Evolutionary conservation across 768 basidiomycete genomes (phyloP).

Genomic region (Candolleomyces aberdarensis): DNA sequence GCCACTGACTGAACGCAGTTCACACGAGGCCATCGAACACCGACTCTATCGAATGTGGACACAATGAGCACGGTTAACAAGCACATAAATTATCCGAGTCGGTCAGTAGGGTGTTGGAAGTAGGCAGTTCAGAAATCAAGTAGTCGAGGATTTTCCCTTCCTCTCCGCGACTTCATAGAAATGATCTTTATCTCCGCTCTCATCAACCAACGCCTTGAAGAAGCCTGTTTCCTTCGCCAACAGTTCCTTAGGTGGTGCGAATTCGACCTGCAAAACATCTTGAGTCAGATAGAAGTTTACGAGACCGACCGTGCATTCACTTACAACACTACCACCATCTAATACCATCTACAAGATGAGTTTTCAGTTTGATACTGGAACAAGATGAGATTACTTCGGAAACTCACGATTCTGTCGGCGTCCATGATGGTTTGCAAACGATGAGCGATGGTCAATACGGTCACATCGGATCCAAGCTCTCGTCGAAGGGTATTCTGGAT

Average conservation of each 20-base stretch:
- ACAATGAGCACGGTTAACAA: too few species aligned
- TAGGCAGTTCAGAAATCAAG: too few species aligned
- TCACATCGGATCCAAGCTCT: constrained; percentile 10
- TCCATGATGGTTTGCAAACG: constrained; percentile 58
- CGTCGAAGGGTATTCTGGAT: constrained; percentile 42
- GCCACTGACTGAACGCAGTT: too few species aligned
- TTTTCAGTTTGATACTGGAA: not conserved
- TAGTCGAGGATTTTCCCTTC: not conserved
- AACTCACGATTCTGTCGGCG: constrained; percentile 51
- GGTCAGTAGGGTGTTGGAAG: too few species aligned
- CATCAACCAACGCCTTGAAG: constrained; percentile 39
- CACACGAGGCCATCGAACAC: too few species aligned
- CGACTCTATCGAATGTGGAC: too few species aligned
- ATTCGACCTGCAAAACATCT: constrained; percentile 32
- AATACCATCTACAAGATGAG: constrained; percentile 40
- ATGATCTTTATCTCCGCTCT: constrained; percentile 37
- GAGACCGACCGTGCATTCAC: not conserved
- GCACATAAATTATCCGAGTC: too few species aligned
- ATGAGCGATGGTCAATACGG: constrained; percentile 4
- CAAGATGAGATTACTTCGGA: constrained; percentile 9
- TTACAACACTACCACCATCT: constrained; percentile 52
- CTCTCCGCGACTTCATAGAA: constrained; percentile 32
- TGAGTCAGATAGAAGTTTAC: not conserved
- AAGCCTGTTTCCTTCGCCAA: constrained; percentile 39
- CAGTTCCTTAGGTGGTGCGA: constrained; percentile 46